Evolutionary conservation across 2,329 filamentous ascomycete species (phyloP), one percentile per base, ranked within the genome.

Genomic region (Epichloe coenophiala): DNA sequence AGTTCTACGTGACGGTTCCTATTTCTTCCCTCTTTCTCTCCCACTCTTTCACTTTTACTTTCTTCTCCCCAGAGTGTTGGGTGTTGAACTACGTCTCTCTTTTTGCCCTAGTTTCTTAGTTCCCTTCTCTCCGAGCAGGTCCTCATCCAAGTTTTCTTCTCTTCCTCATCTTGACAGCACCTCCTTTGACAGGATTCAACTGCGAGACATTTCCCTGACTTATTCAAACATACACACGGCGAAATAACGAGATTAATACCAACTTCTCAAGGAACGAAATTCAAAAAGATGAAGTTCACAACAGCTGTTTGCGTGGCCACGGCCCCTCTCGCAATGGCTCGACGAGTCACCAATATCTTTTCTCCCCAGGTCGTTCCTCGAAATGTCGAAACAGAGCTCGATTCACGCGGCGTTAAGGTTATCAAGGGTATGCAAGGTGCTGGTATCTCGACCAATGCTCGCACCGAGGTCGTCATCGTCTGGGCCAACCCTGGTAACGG

Each of bases 201-300:
- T 11, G 42, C 41, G 35, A 53, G 44, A 6, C 12, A 21, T 17
- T 27, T 17, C 5, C 13, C 23, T 17, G 11, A 19, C 2, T 33
- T 27, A 4, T 31, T 33, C 23, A 15, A 33, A 13, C 38, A 33
- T 11, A 43, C n/a, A 3, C 35, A 3, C 12, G 17, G 7, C 40
- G n/a, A 36, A 23, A 6, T 37, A n/a, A 15, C 17, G 23, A 35
- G 3, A 44, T 13, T 5, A 31, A 38, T 35, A 31, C 19, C 11
- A 21, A 13, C 27, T 33, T 23, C 44, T 38, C 36, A 36, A 19
- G 21, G 45, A 17, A 31, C 58, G 64, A 55, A 49, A 58, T 54
- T 53, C 65, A 9, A 4, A 11, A 79, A 61, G 51, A 84, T 84
- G 81, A 83, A 78, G 74, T 77, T 75, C 68, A 72, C 74, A 52